phyloP scores from a whole-genome alignment of 352 stramenopile species.

The Blastocystis sp. region DNA sequence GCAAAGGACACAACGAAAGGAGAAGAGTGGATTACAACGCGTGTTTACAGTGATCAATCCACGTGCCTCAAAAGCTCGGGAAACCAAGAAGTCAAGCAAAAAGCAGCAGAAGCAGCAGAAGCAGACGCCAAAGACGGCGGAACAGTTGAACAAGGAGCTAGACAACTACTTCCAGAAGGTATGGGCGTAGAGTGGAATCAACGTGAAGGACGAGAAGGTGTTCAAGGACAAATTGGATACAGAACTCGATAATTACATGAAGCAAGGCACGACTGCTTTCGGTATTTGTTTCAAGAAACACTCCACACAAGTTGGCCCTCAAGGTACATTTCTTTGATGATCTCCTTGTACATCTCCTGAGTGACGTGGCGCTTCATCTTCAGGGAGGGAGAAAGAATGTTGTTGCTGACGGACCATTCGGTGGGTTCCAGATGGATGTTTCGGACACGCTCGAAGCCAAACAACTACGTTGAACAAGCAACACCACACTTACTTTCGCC shows the following conservation, averaged over 20 bases:
- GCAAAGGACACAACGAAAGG: too few relatives aligned
- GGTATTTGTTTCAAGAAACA: too few relatives aligned
- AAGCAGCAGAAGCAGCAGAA: too few relatives aligned
- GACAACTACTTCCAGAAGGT: slow-evolving; percentile 17
- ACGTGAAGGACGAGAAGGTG: not conserved
- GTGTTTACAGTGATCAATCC: too few relatives aligned
- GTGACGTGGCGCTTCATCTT: slow-evolving; percentile 54
- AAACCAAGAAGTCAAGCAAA: too few relatives aligned
- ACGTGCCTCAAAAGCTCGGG: too few relatives aligned
- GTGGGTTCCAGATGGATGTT: slow-evolving; percentile 48
- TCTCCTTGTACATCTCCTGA: slow-evolving; percentile 32
- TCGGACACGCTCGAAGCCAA: slow-evolving; percentile 39
- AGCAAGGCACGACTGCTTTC: too few relatives aligned
- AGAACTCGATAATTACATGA: slow-evolving; percentile 14
- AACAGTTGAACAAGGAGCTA: slow-evolving; percentile 20
- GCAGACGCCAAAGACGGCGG: too few relatives aligned
- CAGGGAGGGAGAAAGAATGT: slow-evolving; percentile 42
- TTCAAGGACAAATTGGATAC: slow-evolving; percentile 6
- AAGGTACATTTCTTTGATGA: not conserved
- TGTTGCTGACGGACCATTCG: slow-evolving; percentile 46
- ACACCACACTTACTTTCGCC: not conserved
- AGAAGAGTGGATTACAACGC: too few relatives aligned
- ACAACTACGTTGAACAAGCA: not conserved
- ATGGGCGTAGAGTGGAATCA: too few relatives aligned
- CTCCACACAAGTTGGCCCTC: not conserved